Percentiles rank a stretch among this genome's conserved stretches.
Conservation (phyloP, 2,329 filamentous ascomycete species). For the Paecilomyces sp. region DNA sequence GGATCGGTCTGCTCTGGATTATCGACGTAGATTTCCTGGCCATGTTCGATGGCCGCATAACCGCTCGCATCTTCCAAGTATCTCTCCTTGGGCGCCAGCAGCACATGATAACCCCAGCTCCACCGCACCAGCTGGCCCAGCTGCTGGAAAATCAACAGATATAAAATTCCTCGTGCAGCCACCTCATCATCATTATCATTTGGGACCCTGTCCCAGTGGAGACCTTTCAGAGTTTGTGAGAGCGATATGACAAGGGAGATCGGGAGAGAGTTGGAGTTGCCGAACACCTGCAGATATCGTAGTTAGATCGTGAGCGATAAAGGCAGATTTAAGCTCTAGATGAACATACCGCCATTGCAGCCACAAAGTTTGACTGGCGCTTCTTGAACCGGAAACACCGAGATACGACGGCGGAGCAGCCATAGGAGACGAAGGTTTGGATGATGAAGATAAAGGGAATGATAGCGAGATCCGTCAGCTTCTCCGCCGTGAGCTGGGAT, state of each 20-base stretch:
- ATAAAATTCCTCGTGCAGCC: conserved; percentile 85
- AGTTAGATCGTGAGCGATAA: not conserved
- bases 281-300: conserved; percentile 59
- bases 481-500: conserved; percentile 85
- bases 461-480: conserved; percentile 80
- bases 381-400: conserved; percentile 74
- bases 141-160: conserved; percentile 95
- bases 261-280: conserved; percentile 95
- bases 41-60: conserved; percentile 30
- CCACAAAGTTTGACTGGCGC: conserved; percentile 86
- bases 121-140: conserved; percentile 90
- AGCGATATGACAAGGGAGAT: conserved; percentile 94
- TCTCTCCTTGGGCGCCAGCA: conserved; percentile 73
- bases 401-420: conserved; percentile 63
- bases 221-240: conserved; percentile 80
- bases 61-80: conserved; percentile 37
- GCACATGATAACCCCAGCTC: conserved; percentile 96
- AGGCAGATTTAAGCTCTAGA: not conserved
- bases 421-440: conserved; percentile 80
- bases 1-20: conserved; percentile 30
- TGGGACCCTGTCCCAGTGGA: conserved; percentile 88
- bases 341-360: conserved; percentile 73
- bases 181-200: conserved; percentile 95
- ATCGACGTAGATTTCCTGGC: conserved; percentile 33
- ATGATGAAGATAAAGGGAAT: conserved; percentile 92